Base-by-base conservation (phyloP, 1,284 basidiomycete genomes). In the Cryptococcus sp. region DNA sequence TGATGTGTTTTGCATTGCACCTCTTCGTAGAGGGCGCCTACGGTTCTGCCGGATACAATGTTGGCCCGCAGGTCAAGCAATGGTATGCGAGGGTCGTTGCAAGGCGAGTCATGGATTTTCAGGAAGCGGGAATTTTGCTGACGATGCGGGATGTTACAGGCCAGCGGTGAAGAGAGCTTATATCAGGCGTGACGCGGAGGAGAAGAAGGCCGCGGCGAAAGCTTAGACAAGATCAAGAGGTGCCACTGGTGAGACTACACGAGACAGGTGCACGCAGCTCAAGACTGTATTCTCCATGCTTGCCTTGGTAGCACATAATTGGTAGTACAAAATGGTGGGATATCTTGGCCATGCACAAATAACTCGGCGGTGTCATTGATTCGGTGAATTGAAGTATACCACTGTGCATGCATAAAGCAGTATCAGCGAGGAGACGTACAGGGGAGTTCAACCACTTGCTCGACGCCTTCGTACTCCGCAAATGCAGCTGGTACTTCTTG, bases 391-490 rank as follows among this genome's bases (percentile, higher is more conserved):
- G n/a, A n/a, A n/a, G n/a, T 4, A 33, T 33, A 33, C 28, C 4
- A 33, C 9, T 33, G 28, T 33, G 9, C 28, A 33, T 33, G 28
- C 5, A 5, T 33, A 5, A 33, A 33, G 28, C 28, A 9, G 28
- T 33, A 5, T 33, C 9, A 33, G 9, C 28, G 28, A 9, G 28
- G 9, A 33, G 28, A 33, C 28, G 28, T 9, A 33, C 38, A 36
- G 44, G 68, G 64, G 11, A 81, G 67, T 68, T 93, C 89, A 9
- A 92, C 88, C 46, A 95, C 87, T 76, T 92, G 89, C 37, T 87
- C 85, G 33, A 79, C 80, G 2, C 85, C 89, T 12, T 84, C 84
- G 72, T 93, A 93, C 46, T 79, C 72, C 0, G 90, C 16, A 95
- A 75, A 70, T 91, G 86, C 40, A 97, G 81, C 58, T 84, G 73